Base-by-base conservation (phyloP, 2,329 filamentous ascomycete species). In the Camillea tinctor region DNA sequence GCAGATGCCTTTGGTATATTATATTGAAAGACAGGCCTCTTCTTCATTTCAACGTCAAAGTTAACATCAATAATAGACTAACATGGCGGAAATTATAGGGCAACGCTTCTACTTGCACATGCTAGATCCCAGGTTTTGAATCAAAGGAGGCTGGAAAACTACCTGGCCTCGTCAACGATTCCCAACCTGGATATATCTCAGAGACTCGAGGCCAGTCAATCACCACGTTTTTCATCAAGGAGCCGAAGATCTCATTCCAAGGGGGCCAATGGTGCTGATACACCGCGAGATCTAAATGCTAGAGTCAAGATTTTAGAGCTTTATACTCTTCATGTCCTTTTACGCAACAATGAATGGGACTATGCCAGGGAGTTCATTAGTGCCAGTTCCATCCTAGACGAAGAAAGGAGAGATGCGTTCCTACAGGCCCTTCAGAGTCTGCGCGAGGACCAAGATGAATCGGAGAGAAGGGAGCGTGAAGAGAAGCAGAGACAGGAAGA, bases 261-360 rank as follows among this genome's bases (percentile, higher is more conserved):
- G 65, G 79, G 77, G 36, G 65, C 78, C 17, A 86, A 84, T 61
- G 92, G 91, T 60, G 88, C 92, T 49, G 88, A 92, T 71, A 96
- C 92, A 0, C 92, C 92, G 0, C 87, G 91, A 63, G 92, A 96
- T 72, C 84, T 97, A 40, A 89, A 91, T 67, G 88, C 92, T 4
- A 85, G 93, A 52, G 88, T 97, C 64, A 96, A 96, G 78, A 91
- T 99, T 50, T 85, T 99, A 55, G 95, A 99, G 77, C 83, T 99
- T 8, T 99, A 97, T 75, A 96, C 93, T 1, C 83, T 99, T 4
- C 95, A 99, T 72, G 92, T 98, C 7, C 85, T 99, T n/a, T 88
- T 94, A 4, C 85, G 92, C 56, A 98, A 97, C 68, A 88, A 92
- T 58, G 93, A 98, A 77, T 99, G 95, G 95, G 92, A 97, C 60